Base-by-base conservation (phyloP, 1,284 basidiomycete genomes). In the Exobasidium rhododendri region DNA sequence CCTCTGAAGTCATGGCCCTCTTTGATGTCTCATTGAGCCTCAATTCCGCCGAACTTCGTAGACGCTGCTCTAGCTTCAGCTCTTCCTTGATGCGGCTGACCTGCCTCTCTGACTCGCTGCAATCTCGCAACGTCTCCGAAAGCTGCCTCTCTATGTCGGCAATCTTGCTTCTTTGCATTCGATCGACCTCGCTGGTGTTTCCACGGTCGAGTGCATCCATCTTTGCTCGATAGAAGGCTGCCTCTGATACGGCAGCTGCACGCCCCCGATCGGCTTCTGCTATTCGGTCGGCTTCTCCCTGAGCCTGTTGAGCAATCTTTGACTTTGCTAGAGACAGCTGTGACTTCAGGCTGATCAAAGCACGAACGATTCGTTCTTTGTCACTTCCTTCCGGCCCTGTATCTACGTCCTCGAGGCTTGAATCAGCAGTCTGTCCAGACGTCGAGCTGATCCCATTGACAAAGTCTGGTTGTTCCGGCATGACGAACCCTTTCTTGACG, bases 191-290 rank as follows among this genome's bases (percentile, higher is more conserved):
- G 4, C 82, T 81, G 4, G 86, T 83, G 20, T 86, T 86, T 56
- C 85, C 85, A 0, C 85, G 82, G 79, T 99, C 96, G 62, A 92
- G 82, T 0, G 94, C 92, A 3, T 87, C 85, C 11, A 96, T 83
- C 82, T 97, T 97, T 53, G 94, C 91, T 52, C 94, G 91, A 80
- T 93, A 97, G 82, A 91, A 98, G 1, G 94, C 91, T 1, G 94
- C 91, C 80, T 99, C 96, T 80, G 98, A 92, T 4, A 92, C 81
- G 0, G 96, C 94, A 54, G 86, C 88, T 3, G 85, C 81, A 67
- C 89, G 89, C 60, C 88, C 82, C 43, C 89, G 86, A 68, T 97
- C 92, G 1, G 90, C 88, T 66, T 93, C 91, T 14, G 85, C 83
- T 4, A 94, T 81, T 53, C 88, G 88, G 47, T 91, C 88, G 4